A percentile compares a stretch with the other conserved stretches of the same genome.
Conservation (phyloP, 176 grass and related monocot genomes). For the Hordeum marinum region DNA sequence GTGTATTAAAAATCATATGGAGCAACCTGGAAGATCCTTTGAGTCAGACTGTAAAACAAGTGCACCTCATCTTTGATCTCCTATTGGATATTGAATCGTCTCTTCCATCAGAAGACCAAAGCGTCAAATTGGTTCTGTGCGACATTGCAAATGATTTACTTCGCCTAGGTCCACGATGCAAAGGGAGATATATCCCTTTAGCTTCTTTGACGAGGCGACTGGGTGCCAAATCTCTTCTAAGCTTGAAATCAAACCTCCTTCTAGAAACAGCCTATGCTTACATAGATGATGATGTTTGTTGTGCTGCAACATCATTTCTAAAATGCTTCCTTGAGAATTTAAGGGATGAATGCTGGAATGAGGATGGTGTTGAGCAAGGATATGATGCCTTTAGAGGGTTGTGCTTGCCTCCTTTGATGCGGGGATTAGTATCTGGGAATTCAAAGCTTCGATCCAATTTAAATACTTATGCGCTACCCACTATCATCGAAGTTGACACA, state of each 20-base stretch:
- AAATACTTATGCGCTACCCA: constrained; percentile 85
- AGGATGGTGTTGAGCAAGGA: constrained; percentile 78
- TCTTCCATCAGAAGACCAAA: constrained; percentile 48
- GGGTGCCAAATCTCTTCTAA: constrained; percentile 81
- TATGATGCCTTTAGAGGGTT: constrained; percentile 68
- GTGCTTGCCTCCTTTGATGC: constrained; percentile 75
- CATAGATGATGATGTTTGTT: constrained; percentile 90
- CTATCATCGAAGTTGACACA: constrained; percentile 60
- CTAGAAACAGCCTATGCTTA: constrained; percentile 84
- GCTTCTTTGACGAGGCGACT: constrained; percentile 85
- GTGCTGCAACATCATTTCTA: constrained; percentile 81
- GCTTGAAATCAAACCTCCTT: constrained; percentile 67
- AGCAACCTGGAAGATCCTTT: constrained; percentile 94
- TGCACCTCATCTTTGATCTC: constrained; percentile 97
- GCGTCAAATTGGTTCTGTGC: constrained; percentile 42
- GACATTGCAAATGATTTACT: constrained; percentile 79
- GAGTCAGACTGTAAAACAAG: constrained; percentile 96
- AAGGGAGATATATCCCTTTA: constrained; percentile 91
- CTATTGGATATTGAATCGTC: constrained; percentile 81
- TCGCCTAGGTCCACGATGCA: constrained; percentile 64
- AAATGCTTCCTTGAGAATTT: constrained; percentile 84
- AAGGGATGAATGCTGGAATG: constrained; percentile 86
- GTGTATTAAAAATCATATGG: constrained; percentile 86
- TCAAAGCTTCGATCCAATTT: constrained; percentile 92
- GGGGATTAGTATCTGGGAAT: constrained; percentile 70